Evolutionary conservation across 805 yeast genomes (phyloP).

Genomic region (Vanderwaltozyma verrucispora): DNA sequence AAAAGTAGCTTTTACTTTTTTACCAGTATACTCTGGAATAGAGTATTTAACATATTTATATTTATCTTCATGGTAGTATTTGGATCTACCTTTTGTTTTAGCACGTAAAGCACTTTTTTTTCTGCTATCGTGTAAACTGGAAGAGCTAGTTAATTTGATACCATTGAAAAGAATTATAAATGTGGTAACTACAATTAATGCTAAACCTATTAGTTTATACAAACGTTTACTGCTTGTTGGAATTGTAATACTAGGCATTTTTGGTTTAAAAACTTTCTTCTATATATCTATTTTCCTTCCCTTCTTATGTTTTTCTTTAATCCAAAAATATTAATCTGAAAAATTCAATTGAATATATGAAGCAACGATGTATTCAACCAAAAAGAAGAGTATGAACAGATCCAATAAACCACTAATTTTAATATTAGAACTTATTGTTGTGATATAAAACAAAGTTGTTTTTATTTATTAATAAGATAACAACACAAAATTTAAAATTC

Average conservation of each 20-base stretch:
- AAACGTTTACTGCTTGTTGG: constrained; percentile 2
- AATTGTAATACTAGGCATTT: constrained; percentile 1
- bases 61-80: constrained; percentile 1
- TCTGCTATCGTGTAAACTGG: too few relatives aligned
- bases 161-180: background rate
- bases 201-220: constrained; percentile 1
- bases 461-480: too few relatives aligned
- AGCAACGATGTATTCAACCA: too few relatives aligned
- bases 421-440: too few relatives aligned
- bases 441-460: too few relatives aligned
- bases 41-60: constrained; percentile 3
- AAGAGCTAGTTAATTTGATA: background rate
- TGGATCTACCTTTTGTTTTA: background rate
- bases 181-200: background rate
- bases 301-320: background rate
- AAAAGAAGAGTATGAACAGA: too few relatives aligned
- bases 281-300: background rate
- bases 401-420: too few relatives aligned
- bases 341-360: too few relatives aligned
- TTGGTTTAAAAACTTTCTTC: too few relatives aligned
- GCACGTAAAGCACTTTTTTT: too few relatives aligned
- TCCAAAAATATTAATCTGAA: too few relatives aligned
- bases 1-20: constrained; percentile 66
- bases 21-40: constrained; percentile 15
- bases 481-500: too few relatives aligned